Evolutionary conservation across 2,329 filamentous ascomycete species (phyloP).

Genomic region (Cladosporium colombiae): DNA sequence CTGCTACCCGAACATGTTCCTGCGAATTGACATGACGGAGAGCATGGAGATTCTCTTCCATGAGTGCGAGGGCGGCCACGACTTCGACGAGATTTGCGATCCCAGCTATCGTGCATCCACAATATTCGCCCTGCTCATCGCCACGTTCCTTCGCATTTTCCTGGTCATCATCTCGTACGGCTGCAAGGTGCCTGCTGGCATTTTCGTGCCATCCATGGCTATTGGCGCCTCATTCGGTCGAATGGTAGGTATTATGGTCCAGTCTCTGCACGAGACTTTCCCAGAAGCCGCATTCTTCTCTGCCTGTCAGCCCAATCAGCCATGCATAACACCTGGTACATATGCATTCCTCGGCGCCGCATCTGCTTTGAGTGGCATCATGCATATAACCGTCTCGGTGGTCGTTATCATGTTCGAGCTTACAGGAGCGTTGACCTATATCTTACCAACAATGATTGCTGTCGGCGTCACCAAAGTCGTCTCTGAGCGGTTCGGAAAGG

Average conservation of each 20-base stretch:
- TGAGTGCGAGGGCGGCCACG: slow-evolving; percentile 85
- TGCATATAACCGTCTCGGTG: slow-evolving; percentile 96
- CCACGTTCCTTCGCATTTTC: slow-evolving; percentile 77
- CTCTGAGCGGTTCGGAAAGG: slow-evolving; percentile 86
- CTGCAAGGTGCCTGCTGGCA: slow-evolving; percentile 95
- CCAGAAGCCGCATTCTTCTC: slow-evolving; percentile 83
- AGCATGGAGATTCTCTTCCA: slow-evolving; percentile 98
- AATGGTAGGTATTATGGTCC: slow-evolving; percentile 90
- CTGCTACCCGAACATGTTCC: slow-evolving; percentile 95
- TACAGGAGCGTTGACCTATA: slow-evolving; percentile 95
- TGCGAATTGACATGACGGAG: slow-evolving; percentile 98
- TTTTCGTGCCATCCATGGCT: slow-evolving; percentile 98
- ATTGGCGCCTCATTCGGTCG: slow-evolving; percentile 92
- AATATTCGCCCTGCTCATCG: slow-evolving; percentile 73
- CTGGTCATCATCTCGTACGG: slow-evolving; percentile 96
- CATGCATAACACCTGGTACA: slow-evolving; percentile 95
- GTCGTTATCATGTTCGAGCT: slow-evolving; percentile 99
- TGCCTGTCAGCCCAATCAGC: slow-evolving; percentile 83
- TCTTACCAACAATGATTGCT: slow-evolving; percentile 97
- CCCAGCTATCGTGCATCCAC: slow-evolving; percentile 64
- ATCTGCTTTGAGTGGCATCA: slow-evolving; percentile 89
- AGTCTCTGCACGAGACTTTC: slow-evolving; percentile 81
- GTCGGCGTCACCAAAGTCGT: slow-evolving; percentile 96
- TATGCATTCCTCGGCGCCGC: slow-evolving; percentile 94
- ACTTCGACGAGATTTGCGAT: slow-evolving; percentile 89